phyloP scores from a whole-genome alignment of 2,329 filamentous ascomycete genomes.

The Fusarium siculi region DNA sequence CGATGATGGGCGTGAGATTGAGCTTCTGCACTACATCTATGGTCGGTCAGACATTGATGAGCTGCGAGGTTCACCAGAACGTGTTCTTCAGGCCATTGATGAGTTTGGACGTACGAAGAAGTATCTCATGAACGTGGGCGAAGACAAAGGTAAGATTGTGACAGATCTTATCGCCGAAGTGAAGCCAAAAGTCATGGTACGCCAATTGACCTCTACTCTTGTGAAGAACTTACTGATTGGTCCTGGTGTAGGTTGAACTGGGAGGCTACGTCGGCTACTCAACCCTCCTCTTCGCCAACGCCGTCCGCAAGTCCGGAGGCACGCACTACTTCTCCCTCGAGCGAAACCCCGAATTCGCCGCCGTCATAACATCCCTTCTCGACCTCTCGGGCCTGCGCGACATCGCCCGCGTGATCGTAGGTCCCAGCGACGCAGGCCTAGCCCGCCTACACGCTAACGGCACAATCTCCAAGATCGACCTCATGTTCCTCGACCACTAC shows the following conservation, averaged over 20 bases:
- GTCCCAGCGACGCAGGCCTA: constrained; percentile 73
- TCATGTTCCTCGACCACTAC: constrained; percentile 84
- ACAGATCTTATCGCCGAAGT: constrained; percentile 72
- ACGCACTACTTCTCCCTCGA: constrained; percentile 77
- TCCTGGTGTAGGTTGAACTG: constrained; percentile 68
- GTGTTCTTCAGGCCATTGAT: constrained; percentile 76
- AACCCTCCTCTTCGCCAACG: constrained; percentile 77
- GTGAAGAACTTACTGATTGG: neutral
- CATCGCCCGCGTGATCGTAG: constrained; percentile 76
- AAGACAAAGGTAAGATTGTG: constrained; percentile 78
- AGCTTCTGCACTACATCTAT: constrained; percentile 77
- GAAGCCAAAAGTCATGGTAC: constrained; percentile 73
- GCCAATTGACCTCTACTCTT: neutral
- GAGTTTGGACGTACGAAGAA: constrained; percentile 69
- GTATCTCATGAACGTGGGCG: constrained; percentile 84
- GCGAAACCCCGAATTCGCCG: constrained; percentile 77
- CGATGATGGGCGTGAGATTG: constrained; percentile 79
- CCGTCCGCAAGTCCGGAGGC: constrained; percentile 71
- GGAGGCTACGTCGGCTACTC: constrained; percentile 88
- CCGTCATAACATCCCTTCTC: constrained; percentile 74
- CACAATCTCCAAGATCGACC: constrained; percentile 68
- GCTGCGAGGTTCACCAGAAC: constrained; percentile 71
- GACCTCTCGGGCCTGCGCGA: constrained; percentile 78
- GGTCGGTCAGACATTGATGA: constrained; percentile 68
- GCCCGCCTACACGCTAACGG: constrained; percentile 66